phyloP scores from a whole-genome alignment of 2,329 filamentous ascomycete genomes.

The Arthroderma uncinatum region DNA sequence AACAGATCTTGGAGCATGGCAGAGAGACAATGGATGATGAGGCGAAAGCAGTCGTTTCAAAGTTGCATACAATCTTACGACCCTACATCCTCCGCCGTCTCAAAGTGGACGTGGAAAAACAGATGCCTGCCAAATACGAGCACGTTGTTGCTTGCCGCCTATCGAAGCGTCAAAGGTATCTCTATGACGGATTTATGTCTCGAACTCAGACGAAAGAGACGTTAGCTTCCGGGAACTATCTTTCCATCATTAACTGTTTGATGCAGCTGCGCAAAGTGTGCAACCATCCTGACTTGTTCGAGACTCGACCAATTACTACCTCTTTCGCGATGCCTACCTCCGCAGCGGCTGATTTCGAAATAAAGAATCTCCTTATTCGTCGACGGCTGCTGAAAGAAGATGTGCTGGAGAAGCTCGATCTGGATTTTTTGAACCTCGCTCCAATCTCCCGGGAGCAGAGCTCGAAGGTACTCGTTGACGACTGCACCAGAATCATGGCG shows the following conservation, averaged over 20 bases:
- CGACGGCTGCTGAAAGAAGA: conserved; percentile 52
- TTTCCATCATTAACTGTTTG: conserved; percentile 95
- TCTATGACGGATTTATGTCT: conserved; percentile 94
- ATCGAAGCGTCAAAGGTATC: conserved; percentile 85
- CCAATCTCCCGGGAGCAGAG: conserved; percentile 59
- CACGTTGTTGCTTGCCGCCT: conserved; percentile 92
- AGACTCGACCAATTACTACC: conserved; percentile 90
- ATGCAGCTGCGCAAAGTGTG: conserved; percentile 98
- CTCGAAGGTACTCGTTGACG: conserved; percentile 42
- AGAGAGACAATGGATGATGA: conserved; percentile 91
- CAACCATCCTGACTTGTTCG: conserved; percentile 94
- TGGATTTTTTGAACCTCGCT: conserved; percentile 69
- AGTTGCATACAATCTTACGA: conserved; percentile 85
- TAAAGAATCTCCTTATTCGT: conserved; percentile 60
- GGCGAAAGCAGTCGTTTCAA: conserved; percentile 78
- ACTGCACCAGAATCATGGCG: conserved; percentile 56
- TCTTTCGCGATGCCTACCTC: conserved; percentile 86
- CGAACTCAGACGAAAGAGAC: conserved; percentile 81
- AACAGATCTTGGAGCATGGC: conserved; percentile 90
- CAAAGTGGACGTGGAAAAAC: conserved; percentile 96
- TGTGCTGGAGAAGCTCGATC: conserved; percentile 53
- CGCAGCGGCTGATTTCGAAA: conserved; percentile 60
- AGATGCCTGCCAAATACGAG: conserved; percentile 97
- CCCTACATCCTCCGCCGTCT: conserved; percentile 83
- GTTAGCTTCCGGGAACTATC: conserved; percentile 82